Percentiles rank a stretch among this genome's conserved stretches.
Evolutionary conservation across 176 grass and related monocot species (phyloP).

Genomic region (Triticum timopheevii): DNA sequence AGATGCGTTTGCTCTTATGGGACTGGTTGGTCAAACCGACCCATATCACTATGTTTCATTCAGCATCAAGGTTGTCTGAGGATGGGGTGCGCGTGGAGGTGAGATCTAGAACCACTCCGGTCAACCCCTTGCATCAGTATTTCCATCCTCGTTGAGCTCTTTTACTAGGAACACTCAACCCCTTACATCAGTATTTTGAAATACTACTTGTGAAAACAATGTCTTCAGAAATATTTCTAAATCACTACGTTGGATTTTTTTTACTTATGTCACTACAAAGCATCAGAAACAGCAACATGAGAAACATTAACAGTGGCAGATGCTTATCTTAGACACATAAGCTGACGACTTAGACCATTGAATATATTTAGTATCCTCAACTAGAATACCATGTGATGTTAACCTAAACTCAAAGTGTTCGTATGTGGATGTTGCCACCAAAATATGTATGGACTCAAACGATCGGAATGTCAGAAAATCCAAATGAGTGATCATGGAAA

Average conservation of each 20-base stretch:
- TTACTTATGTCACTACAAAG: neutral
- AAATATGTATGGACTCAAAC: neutral
- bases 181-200: neutral
- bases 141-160: too few relatives aligned
- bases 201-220: neutral
- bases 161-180: too few relatives aligned
- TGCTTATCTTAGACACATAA: neutral
- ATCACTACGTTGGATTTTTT: neutral
- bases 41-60: too few relatives aligned
- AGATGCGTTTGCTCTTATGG: too few relatives aligned
- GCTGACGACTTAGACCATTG: neutral
- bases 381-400: neutral
- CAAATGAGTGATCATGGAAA: too few relatives aligned
- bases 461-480: neutral
- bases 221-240: slow-evolving; percentile 16
- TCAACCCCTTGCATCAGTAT: too few relatives aligned
- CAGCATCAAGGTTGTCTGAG: too few relatives aligned
- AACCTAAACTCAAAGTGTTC: neutral
- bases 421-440: neutral
- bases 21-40: too few relatives aligned
- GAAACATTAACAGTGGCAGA: neutral
- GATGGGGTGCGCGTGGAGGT: too few relatives aligned
- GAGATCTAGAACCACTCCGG: too few relatives aligned
- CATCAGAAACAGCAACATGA: neutral
- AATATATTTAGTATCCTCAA: neutral